Percentiles rank a stretch among this genome's conserved stretches.
Evolutionary conservation across 2,329 filamentous ascomycete species (phyloP).

Genomic region (Dactylellina sp.): DNA sequence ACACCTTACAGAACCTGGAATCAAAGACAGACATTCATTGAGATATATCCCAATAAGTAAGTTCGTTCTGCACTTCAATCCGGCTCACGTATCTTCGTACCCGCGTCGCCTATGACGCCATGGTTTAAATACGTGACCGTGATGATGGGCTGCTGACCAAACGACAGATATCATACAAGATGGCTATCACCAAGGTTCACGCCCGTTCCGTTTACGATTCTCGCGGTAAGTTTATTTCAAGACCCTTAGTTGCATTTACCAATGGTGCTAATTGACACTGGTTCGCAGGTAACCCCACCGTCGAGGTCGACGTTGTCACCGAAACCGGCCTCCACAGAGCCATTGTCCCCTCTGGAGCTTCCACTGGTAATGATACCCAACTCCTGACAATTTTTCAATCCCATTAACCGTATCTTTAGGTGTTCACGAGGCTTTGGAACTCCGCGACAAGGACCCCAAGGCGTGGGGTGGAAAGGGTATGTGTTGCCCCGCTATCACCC

Average conservation of each 20-base stretch:
- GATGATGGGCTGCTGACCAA: slow-evolving; percentile 14
- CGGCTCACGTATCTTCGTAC: not conserved
- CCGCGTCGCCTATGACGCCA: slow-evolving; percentile 33
- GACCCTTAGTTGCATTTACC: not conserved
- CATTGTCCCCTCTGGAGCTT: slow-evolving; percentile 96
- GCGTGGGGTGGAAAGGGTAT: slow-evolving; percentile 86
- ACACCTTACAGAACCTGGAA: slow-evolving; percentile 14
- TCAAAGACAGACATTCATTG: slow-evolving; percentile 43
- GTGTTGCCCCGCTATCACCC: slow-evolving; percentile 58
- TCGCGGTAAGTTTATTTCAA: slow-evolving; percentile 68
- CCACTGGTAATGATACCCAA: slow-evolving; percentile 75
- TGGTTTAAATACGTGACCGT: not conserved
- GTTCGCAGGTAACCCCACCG: slow-evolving; percentile 83
- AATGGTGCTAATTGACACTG: slow-evolving; percentile 24
- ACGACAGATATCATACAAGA: slow-evolving; percentile 63
- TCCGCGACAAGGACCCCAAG: slow-evolving; percentile 87
- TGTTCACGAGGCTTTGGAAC: slow-evolving; percentile 90
- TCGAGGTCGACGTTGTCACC: slow-evolving; percentile 97
- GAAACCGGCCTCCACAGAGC: slow-evolving; percentile 96
- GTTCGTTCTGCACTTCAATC: too few species aligned
- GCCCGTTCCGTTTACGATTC: slow-evolving; percentile 98
- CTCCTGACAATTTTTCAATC: not conserved
- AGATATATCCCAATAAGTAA: slow-evolving; percentile 20
- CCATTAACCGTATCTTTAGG: slow-evolving; percentile 67
- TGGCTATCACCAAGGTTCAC: slow-evolving; percentile 92